Percentiles rank a stretch among this genome's conserved stretches.
phyloP scores from a whole-genome alignment of 805 yeast species.

The Metschnikowia borealis region DNA sequence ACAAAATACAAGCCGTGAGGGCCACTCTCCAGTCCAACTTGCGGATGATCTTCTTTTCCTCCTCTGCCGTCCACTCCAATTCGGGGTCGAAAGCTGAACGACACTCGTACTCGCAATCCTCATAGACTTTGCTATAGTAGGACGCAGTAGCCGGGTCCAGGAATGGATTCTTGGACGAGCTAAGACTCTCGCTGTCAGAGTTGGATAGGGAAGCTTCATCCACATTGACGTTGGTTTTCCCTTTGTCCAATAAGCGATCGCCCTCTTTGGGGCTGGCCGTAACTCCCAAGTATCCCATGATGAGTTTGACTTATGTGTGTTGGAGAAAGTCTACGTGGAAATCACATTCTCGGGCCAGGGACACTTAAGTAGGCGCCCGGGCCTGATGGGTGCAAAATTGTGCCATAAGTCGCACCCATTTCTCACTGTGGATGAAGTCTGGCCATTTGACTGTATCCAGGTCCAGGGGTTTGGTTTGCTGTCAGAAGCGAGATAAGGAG shows the following conservation, averaged over 20 bases:
- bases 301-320: not conserved
- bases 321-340: not conserved
- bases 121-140: constrained; percentile 44
- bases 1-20: constrained; percentile 55
- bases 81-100: constrained; percentile 53
- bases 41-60: constrained; percentile 46
- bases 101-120: constrained; percentile 50
- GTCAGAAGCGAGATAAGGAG: not conserved
- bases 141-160: constrained; percentile 46
- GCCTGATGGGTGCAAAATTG: not conserved
- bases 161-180: constrained; percentile 19
- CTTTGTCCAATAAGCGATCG: not conserved
- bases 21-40: constrained; percentile 56
- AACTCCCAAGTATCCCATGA: constrained; percentile 2
- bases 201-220: not conserved
- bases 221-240: not conserved
- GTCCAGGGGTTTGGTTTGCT: not conserved
- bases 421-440: not conserved
- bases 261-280: not conserved
- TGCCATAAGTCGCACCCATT: not conserved
- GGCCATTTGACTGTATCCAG: not conserved
- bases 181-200: constrained; percentile 14
- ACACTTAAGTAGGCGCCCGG: not conserved
- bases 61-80: constrained; percentile 49
- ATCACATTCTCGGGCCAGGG: not conserved